Conservation (phyloP, 1,284 basidiomycete species). For the Peniophora sp. region DNA sequence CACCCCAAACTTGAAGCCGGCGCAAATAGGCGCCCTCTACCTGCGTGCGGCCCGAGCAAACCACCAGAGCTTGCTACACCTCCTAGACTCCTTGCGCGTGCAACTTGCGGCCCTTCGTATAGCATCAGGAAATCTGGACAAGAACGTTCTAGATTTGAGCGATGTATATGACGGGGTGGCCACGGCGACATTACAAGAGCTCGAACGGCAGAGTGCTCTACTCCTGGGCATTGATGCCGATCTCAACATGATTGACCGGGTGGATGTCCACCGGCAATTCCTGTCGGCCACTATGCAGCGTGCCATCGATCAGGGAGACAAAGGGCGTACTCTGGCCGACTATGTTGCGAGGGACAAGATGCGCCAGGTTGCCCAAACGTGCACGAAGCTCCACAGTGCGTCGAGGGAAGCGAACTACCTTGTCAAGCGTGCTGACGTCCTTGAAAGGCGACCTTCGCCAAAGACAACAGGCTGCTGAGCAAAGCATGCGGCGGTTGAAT, state of each 20-base stretch:
- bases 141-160: constrained; percentile 57
- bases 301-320: constrained; percentile 61
- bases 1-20: constrained; percentile 62
- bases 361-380: constrained; percentile 70
- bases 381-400: constrained; percentile 61
- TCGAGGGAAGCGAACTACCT: constrained; percentile 7
- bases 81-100: constrained; percentile 41
- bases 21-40: constrained; percentile 57
- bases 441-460: constrained; percentile 45
- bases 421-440: too few relatives aligned
- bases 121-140: constrained; percentile 59
- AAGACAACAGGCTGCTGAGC: constrained; percentile 47
- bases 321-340: constrained; percentile 63
- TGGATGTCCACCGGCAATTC: constrained; percentile 67
- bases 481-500: constrained; percentile 43
- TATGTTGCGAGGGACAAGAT: constrained; percentile 75
- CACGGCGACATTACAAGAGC: constrained; percentile 43
- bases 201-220: constrained; percentile 53
- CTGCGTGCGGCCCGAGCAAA: constrained; percentile 54
- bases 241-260: constrained; percentile 54
- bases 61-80: constrained; percentile 46
- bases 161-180: constrained; percentile 65
- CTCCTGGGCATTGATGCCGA: constrained; percentile 59
- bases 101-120: constrained; percentile 64
- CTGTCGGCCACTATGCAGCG: constrained; percentile 55